Conservation (phyloP, 1,284 basidiomycete species). For the Somion occarium region DNA sequence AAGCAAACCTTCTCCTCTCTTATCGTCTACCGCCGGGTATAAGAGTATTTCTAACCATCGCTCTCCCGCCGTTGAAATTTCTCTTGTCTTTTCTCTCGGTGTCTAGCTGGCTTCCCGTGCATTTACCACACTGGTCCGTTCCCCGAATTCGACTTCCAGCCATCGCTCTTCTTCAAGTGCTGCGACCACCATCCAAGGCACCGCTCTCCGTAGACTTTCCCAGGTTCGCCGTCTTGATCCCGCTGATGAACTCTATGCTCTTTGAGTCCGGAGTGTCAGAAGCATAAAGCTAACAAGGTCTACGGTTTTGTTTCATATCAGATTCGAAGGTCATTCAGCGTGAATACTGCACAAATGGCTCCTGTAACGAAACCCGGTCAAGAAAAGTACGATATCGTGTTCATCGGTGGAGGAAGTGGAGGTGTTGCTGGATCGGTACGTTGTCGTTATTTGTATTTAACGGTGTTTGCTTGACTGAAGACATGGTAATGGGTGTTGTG, state of each 20-base stretch:
- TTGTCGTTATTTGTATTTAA: constrained; percentile 8
- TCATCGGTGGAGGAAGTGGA: constrained; percentile 83
- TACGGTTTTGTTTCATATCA: not conserved
- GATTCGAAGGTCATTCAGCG: not conserved
- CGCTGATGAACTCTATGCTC: too few species aligned
- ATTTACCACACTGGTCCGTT: not conserved
- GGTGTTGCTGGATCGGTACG: constrained; percentile 74
- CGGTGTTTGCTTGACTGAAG: not conserved
- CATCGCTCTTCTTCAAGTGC: not conserved
- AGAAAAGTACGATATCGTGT: constrained; percentile 74
- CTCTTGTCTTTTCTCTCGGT: too few species aligned
- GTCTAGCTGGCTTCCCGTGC: not conserved
- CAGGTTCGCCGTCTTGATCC: constrained; percentile 12
- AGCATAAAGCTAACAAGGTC: not conserved
- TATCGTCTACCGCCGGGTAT: too few species aligned
- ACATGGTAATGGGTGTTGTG: not conserved
- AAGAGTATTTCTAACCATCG: too few species aligned
- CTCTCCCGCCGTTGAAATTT: too few species aligned
- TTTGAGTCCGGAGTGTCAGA: too few species aligned
- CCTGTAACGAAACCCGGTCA: constrained; percentile 60
- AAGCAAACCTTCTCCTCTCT: too few species aligned
- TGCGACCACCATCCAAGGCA: not conserved
- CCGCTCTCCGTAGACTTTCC: constrained; percentile 9
- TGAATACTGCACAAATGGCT: constrained; percentile 44
- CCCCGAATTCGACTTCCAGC: not conserved